A percentile compares a stretch with the other conserved stretches of the same genome.
Conservation (phyloP, 2,329 filamentous ascomycete species). For the Grosmannia clavigera region DNA sequence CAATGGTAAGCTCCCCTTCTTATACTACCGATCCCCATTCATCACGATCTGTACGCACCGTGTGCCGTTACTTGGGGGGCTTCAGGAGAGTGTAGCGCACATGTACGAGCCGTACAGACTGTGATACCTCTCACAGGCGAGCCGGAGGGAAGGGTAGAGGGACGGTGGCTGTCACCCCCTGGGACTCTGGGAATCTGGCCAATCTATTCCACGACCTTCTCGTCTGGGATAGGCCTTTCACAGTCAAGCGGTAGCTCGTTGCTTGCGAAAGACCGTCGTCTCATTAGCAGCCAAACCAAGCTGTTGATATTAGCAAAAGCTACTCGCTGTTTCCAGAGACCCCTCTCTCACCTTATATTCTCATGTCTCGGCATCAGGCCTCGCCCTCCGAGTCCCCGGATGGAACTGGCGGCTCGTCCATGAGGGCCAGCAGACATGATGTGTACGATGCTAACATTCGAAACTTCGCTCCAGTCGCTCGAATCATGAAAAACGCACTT, state of each 20-base stretch:
- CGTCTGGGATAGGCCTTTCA: background rate
- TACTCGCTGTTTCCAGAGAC: background rate
- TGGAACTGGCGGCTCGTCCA: conserved; percentile 28
- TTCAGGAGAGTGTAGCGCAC: background rate
- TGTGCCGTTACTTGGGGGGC: background rate
- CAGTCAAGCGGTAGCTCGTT: background rate
- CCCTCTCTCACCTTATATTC: background rate
- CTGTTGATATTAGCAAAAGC: background rate
- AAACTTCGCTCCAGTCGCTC: conserved; percentile 89
- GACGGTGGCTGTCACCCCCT: background rate
- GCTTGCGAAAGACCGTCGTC: background rate
- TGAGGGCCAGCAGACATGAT: conserved; percentile 36
- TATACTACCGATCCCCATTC: background rate
- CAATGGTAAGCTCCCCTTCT: conserved; percentile 70
- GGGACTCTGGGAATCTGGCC: background rate
- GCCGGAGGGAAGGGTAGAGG: background rate
- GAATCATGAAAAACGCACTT: conserved; percentile 96
- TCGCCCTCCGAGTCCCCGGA: conserved; percentile 35
- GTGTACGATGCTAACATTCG: conserved; percentile 82
- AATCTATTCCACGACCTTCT: background rate
- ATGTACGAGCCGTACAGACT: background rate
- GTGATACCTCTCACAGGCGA: background rate
- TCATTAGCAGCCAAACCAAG: background rate
- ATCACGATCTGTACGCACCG: background rate
- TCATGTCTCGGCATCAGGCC: conserved; percentile 47